phyloP scores from a whole-genome alignment of 75 land plant genomes.

The Gnetum montanum region DNA sequence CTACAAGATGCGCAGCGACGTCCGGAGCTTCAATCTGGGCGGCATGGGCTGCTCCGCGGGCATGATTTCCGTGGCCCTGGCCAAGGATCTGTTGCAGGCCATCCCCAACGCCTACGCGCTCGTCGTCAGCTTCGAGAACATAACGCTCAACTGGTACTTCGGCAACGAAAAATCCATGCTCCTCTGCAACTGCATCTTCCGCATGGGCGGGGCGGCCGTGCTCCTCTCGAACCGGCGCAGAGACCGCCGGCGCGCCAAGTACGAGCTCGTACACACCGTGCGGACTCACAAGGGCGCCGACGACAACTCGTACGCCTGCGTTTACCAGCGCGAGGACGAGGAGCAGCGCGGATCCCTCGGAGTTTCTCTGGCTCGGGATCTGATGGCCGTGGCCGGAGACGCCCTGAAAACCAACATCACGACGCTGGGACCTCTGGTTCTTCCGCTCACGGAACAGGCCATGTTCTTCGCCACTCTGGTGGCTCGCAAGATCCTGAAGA shows the following conservation, averaged over 20 bases:
- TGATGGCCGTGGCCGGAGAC: conserved; percentile 33
- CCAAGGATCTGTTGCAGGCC: conserved; percentile 31
- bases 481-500: conserved; percentile 19
- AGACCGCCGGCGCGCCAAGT: conserved; percentile 20
- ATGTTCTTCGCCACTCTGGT: conserved; percentile 24
- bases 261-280: conserved; percentile 33
- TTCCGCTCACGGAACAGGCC: conserved; percentile 34
- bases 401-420: conserved; percentile 40
- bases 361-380: conserved; percentile 23
- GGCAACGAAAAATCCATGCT: conserved; percentile 39
- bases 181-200: conserved; percentile 32
- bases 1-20: conserved; percentile 30
- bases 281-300: conserved; percentile 45
- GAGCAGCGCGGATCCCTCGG: conserved; percentile 9
- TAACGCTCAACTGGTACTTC: conserved; percentile 38
- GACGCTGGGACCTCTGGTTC: conserved; percentile 35
- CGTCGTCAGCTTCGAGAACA: conserved; percentile 43
- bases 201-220: conserved; percentile 37
- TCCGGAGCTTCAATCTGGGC: conserved; percentile 25
- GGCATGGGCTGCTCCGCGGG: conserved; percentile 59
- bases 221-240: conserved; percentile 23
- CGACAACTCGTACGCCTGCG: conserved; percentile 20
- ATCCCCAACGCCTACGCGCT: conserved; percentile 23
- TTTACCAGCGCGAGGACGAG: conserved; percentile 25
- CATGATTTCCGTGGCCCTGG: conserved; percentile 35